A percentile compares a stretch with the other conserved stretches of the same genome.
phyloP scores from a whole-genome alignment of 352 stramenopile species.

The Globisporangium spiculum region DNA sequence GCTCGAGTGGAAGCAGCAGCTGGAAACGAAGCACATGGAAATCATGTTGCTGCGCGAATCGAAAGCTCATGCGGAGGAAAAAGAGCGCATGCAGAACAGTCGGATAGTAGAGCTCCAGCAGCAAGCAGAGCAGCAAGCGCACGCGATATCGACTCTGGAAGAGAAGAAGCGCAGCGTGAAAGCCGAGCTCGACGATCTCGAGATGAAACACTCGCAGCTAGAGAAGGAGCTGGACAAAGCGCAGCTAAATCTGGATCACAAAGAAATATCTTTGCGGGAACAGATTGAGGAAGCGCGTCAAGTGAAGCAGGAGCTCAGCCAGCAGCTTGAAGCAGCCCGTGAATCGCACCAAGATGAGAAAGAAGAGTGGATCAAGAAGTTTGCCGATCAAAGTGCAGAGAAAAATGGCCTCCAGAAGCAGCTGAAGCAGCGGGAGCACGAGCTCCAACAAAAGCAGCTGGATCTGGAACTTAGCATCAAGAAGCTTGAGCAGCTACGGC shows the following conservation, averaged over 20 bases:
- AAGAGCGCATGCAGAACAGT: slow-evolving; percentile 33
- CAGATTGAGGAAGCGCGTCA: slow-evolving; percentile 28
- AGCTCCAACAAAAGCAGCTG: slow-evolving; percentile 31
- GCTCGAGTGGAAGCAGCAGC: slow-evolving; percentile 38
- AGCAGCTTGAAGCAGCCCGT: slow-evolving; percentile 36
- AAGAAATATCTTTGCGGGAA: slow-evolving; percentile 32
- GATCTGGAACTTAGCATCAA: slow-evolving; percentile 46
- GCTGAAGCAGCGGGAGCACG: slow-evolving; percentile 39
- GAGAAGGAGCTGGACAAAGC: slow-evolving; percentile 59
- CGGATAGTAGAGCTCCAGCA: slow-evolving; percentile 42
- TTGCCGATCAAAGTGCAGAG: slow-evolving; percentile 61
- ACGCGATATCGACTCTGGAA: slow-evolving; percentile 31
- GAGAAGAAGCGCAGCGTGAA: slow-evolving; percentile 27
- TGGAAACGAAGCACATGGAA: slow-evolving; percentile 49
- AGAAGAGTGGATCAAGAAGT: slow-evolving; percentile 60
- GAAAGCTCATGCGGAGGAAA: slow-evolving; percentile 57
- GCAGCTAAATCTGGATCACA: slow-evolving; percentile 45
- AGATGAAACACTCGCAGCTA: slow-evolving; percentile 24
- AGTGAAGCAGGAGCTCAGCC: slow-evolving; percentile 34
- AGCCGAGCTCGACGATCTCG: slow-evolving; percentile 31
- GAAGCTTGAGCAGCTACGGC: slow-evolving; percentile 37
- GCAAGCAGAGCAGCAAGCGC: slow-evolving; percentile 35
- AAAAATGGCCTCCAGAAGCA: slow-evolving; percentile 50
- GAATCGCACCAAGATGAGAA: slow-evolving; percentile 38
- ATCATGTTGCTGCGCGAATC: slow-evolving; percentile 39